Evolutionary conservation across 2,329 filamentous ascomycete genomes (phyloP).

Genomic region (Coccinonectria pachysandricola): DNA sequence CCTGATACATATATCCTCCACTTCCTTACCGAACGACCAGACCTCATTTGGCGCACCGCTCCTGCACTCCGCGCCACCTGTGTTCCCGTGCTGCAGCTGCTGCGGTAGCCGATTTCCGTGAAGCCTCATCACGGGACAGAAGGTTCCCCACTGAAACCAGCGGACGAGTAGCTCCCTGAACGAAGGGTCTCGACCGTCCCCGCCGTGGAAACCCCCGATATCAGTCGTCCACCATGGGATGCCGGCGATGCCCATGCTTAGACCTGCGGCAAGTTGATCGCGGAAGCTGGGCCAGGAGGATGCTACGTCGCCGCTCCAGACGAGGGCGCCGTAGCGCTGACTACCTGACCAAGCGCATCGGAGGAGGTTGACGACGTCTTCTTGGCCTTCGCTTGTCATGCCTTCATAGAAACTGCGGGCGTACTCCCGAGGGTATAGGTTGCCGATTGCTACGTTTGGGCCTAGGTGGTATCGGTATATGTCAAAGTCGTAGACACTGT

Average conservation of each 20-base stretch:
- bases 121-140: conserved; percentile 57
- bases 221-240: conserved; percentile 63
- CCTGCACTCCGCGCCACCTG: conserved; percentile 30
- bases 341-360: conserved; percentile 42
- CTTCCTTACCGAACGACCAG: conserved; percentile 53
- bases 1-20: conserved; percentile 48
- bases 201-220: conserved; percentile 60
- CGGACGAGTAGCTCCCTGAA: conserved; percentile 56
- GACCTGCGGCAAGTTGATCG: conserved; percentile 50
- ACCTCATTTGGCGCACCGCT: conserved; percentile 51
- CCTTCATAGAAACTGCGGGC: conserved; percentile 51
- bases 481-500: conserved; percentile 55
- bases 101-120: conserved; percentile 56
- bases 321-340: conserved; percentile 53
- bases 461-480: conserved; percentile 39
- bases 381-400: conserved; percentile 39
- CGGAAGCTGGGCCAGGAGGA: conserved; percentile 50
- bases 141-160: conserved; percentile 62
- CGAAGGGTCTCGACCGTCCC: conserved; percentile 40
- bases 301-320: conserved; percentile 60
- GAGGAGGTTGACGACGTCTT: conserved; percentile 45
- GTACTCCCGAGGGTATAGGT: conserved; percentile 50
- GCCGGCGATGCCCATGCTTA: conserved; percentile 56
- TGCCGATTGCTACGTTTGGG: conserved; percentile 36
- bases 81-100: conserved; percentile 24